A percentile compares a stretch with the other conserved stretches of the same genome.
Evolutionary conservation across 169 alveolate genomes (phyloP).

Genomic region (Plasmodium billcollinsi): DNA sequence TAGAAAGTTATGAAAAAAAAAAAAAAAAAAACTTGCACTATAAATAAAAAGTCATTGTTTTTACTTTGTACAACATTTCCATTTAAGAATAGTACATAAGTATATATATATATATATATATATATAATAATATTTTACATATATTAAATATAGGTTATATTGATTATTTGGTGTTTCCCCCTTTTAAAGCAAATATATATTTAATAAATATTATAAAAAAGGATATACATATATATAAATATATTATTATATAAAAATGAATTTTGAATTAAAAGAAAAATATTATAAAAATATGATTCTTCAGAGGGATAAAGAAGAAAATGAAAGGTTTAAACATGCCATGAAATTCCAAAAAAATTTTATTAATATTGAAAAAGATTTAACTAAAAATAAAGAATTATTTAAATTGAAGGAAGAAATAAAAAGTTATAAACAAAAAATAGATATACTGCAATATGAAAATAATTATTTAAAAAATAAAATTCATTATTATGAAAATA

Average conservation of each 20-base stretch:
- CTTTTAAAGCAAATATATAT: too few relatives aligned
- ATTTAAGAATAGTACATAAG: background rate
- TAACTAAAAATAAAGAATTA: constrained; percentile 23
- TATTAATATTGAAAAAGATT: constrained; percentile 17
- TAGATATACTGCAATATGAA: constrained; percentile 35
- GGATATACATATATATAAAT: too few relatives aligned
- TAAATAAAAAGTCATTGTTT: too few relatives aligned
- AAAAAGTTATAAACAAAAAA: constrained; percentile 40
- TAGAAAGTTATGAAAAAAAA: too few relatives aligned
- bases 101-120: background rate
- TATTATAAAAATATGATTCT: constrained; percentile 24
- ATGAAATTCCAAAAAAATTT: constrained; percentile 29
- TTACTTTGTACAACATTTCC: background rate
- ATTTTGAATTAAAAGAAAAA: constrained; percentile 27
- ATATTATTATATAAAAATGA: constrained; percentile 1
- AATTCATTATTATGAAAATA: constrained; percentile 19
- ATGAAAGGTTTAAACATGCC: constrained; percentile 34
- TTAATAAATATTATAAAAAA: too few relatives aligned
- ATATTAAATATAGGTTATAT: too few relatives aligned
- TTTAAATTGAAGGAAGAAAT: constrained; percentile 36
- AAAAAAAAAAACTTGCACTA: too few relatives aligned
- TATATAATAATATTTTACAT: too few relatives aligned
- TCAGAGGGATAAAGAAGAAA: constrained; percentile 36
- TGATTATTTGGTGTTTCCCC: too few relatives aligned
- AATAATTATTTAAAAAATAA: constrained; percentile 32